phyloP scores from a whole-genome alignment of 352 stramenopile species.

The Pseudoperonospora humuli region DNA sequence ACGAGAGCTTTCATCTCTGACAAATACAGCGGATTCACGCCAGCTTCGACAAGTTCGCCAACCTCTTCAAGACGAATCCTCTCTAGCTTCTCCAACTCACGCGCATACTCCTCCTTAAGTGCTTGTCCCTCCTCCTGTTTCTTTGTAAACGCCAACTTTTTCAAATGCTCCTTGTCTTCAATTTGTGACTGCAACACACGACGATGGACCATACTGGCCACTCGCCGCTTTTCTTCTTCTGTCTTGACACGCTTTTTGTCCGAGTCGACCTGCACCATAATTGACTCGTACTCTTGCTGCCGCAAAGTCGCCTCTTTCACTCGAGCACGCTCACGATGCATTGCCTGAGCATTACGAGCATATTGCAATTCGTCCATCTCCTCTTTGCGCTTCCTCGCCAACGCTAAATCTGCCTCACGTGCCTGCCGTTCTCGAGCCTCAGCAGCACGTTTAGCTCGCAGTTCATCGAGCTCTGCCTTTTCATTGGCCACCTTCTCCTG shows the following conservation, averaged over 20 bases:
- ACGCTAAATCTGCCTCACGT: constrained; percentile 70
- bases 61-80: constrained; percentile 86
- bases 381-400: constrained; percentile 81
- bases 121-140: constrained; percentile 66
- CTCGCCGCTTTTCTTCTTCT: constrained; percentile 59
- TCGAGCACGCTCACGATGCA: constrained; percentile 61
- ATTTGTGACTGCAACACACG: constrained; percentile 87
- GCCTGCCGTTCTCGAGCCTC: constrained; percentile 86
- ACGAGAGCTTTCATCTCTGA: too few relatives aligned
- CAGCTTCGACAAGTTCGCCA: constrained; percentile 72
- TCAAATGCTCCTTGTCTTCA: constrained; percentile 69
- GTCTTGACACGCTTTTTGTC: constrained; percentile 49
- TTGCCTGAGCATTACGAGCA: constrained; percentile 53
- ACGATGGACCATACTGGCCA: constrained; percentile 61
- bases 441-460: constrained; percentile 84
- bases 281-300: constrained; percentile 85
- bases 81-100: constrained; percentile 85
- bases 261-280: constrained; percentile 74
- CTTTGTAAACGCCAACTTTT: constrained; percentile 61
- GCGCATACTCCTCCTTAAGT: constrained; percentile 65
- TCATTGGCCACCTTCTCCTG: constrained; percentile 87
- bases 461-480: constrained; percentile 86
- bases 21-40: constrained; percentile 86
- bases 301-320: constrained; percentile 78
- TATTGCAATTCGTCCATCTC: constrained; percentile 73